Evolutionary conservation across 2,329 filamentous ascomycete genomes (phyloP).

Genomic region (Fusarium pseudocircinatum): DNA sequence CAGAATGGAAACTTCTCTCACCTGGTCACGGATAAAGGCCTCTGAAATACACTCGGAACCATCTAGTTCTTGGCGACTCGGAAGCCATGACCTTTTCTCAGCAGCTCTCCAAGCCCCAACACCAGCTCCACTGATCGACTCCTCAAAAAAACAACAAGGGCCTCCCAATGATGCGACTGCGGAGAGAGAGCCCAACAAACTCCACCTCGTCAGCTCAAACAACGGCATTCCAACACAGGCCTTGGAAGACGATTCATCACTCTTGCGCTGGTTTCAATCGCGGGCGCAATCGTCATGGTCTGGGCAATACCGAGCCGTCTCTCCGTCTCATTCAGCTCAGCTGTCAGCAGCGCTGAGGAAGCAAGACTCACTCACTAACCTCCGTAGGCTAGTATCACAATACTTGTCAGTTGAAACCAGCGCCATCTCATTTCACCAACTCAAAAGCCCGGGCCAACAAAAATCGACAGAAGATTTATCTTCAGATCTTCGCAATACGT

Average conservation of each 20-base stretch:
- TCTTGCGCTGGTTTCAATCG: constrained; percentile 51
- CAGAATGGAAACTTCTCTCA: constrained; percentile 45
- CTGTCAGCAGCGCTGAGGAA: constrained; percentile 33
- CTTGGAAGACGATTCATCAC: constrained; percentile 41
- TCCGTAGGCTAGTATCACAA: constrained; percentile 47
- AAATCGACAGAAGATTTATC: constrained; percentile 20
- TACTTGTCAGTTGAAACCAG: constrained; percentile 38
- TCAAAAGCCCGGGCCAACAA: not conserved
- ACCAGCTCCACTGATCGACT: constrained; percentile 20
- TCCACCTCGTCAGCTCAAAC: constrained; percentile 34
- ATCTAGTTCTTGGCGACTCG: constrained; percentile 51
- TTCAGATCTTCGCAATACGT: constrained; percentile 38
- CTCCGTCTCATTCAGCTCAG: constrained; percentile 12
- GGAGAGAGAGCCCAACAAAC: constrained; percentile 4
- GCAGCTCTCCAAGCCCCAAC: constrained; percentile 47
- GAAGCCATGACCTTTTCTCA: constrained; percentile 56
- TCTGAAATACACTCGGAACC: constrained; percentile 40
- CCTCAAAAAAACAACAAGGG: constrained; percentile 12
- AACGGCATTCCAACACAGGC: constrained; percentile 34
- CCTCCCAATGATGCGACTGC: constrained; percentile 1
- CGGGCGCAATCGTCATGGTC: constrained; percentile 34
- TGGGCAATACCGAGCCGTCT: not conserved
- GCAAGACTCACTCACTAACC: constrained; percentile 40
- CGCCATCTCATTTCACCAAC: constrained; percentile 27
- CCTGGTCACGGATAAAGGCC: constrained; percentile 39